phyloP scores from a whole-genome alignment of 768 basidiomycete species.

The Xerocomus brunneocitrinus region DNA sequence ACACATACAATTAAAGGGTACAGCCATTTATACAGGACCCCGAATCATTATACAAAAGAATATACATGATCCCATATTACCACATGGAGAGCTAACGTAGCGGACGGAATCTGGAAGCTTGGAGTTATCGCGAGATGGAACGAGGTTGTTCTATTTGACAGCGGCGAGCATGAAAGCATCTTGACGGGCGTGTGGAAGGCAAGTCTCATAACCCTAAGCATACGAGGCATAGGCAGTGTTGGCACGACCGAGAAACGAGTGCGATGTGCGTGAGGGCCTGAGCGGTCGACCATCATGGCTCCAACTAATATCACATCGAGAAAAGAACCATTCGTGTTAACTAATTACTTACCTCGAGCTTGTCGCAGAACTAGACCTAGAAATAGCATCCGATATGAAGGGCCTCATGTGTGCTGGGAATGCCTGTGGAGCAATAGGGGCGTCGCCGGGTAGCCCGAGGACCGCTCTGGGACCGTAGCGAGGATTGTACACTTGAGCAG shows the following conservation, averaged over 20 bases:
- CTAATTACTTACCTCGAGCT: constrained; percentile 28
- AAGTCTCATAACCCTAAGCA: constrained; percentile 10
- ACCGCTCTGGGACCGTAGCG: constrained; percentile 1
- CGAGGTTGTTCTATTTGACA: constrained; percentile 1
- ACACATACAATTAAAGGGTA: constrained; percentile 19
- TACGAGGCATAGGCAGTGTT: constrained; percentile 18
- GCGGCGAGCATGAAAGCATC: constrained; percentile 19
- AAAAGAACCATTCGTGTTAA: background rate
- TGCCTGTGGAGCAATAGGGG: constrained; percentile 25
- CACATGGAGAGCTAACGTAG: constrained; percentile 16
- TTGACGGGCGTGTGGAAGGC: constrained; percentile 6
- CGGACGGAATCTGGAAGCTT: constrained; percentile 1
- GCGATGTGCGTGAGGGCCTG: constrained; percentile 12
- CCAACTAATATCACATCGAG: constrained; percentile 22
- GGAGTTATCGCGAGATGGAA: constrained; percentile 20
- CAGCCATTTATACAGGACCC: constrained; percentile 22
- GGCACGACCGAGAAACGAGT: constrained; percentile 13
- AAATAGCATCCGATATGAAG: constrained; percentile 22
- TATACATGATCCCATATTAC: constrained; percentile 30
- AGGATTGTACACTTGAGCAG: constrained; percentile 4
- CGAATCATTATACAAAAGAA: constrained; percentile 26
- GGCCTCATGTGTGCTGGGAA: constrained; percentile 13
- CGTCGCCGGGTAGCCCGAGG: constrained; percentile 19
- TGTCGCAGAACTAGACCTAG: constrained; percentile 32
- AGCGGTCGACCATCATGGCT: constrained; percentile 24